These are phyloP conservation scores for Carex pumila DNA, from an alignment of 176 grass and related monocot species.

Conservation along the genomic window DNA sequence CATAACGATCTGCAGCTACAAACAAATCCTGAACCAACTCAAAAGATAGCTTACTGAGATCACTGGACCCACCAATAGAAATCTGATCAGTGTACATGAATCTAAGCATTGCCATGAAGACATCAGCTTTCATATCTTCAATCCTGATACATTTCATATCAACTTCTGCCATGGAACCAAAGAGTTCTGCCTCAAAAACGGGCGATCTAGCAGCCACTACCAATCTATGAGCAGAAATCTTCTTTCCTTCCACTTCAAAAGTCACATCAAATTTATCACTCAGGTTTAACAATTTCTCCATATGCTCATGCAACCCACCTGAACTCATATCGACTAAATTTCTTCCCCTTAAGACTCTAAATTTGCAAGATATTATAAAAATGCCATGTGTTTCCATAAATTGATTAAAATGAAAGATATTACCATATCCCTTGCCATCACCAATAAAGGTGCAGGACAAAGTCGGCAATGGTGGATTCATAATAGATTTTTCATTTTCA, in stretches of 20 bases:
- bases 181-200: background rate
- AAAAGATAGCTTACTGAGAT: background rate
- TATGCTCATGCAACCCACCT: background rate
- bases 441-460: background rate
- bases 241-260: constrained; percentile 1
- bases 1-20: constrained; percentile 32
- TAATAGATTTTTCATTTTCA: background rate
- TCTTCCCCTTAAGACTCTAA: background rate
- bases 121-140: background rate
- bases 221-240: background rate
- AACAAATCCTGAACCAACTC: constrained; percentile 21
- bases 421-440: background rate
- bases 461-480: background rate
- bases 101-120: background rate
- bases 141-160: background rate
- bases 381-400: background rate
- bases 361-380: background rate
- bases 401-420: background rate
- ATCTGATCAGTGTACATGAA: background rate
- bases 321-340: background rate
- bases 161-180: background rate
- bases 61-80: too few species aligned
- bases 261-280: background rate
- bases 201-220: background rate
- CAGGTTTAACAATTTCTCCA: background rate